These are phyloP conservation scores for Pythium brachiatum DNA, from an alignment of 352 stramenopile species.

Conservation along the genomic window DNA sequence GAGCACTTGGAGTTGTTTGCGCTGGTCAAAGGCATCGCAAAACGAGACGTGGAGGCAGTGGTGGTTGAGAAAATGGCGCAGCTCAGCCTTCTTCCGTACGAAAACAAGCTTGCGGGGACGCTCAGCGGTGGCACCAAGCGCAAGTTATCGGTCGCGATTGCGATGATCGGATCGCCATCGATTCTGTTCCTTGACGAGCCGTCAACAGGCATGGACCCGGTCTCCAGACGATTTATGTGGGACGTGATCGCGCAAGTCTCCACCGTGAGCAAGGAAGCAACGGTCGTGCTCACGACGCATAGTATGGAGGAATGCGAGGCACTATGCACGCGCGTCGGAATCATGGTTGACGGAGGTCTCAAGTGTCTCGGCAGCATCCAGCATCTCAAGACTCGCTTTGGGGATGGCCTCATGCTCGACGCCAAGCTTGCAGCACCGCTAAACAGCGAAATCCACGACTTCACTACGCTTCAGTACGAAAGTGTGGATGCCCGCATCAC, in stretches of 20 bases:
- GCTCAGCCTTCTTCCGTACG: slow-evolving; percentile 67
- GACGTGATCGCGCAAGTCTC: slow-evolving; percentile 71
- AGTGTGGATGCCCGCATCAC: slow-evolving; percentile 28
- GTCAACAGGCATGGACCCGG: slow-evolving; percentile 90
- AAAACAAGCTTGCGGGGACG: slow-evolving; percentile 64
- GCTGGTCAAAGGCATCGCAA: slow-evolving; percentile 71
- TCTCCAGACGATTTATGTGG: slow-evolving; percentile 92
- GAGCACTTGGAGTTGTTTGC: slow-evolving; percentile 83
- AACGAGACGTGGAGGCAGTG: slow-evolving; percentile 34
- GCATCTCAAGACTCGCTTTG: slow-evolving; percentile 93
- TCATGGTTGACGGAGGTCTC: slow-evolving; percentile 70
- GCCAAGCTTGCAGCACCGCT: slow-evolving; percentile 35
- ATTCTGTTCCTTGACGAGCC: slow-evolving; percentile 90
- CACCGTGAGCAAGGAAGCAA: slow-evolving; percentile 49
- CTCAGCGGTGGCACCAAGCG: slow-evolving; percentile 92
- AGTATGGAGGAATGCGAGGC: slow-evolving; percentile 93
- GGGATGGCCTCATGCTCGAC: slow-evolving; percentile 87
- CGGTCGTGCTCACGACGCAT: slow-evolving; percentile 91
- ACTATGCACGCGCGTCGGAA: slow-evolving; percentile 72
- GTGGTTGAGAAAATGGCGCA: slow-evolving; percentile 71
- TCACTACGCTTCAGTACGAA: slow-evolving; percentile 24
- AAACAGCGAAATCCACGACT: slow-evolving; percentile 28
- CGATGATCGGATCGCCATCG: slow-evolving; percentile 90
- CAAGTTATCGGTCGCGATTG: slow-evolving; percentile 92
- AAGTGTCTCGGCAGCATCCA: slow-evolving; percentile 71